Evolutionary conservation across 1,139 yeast genomes (phyloP).

Genomic region (Ashbya aceris): DNA sequence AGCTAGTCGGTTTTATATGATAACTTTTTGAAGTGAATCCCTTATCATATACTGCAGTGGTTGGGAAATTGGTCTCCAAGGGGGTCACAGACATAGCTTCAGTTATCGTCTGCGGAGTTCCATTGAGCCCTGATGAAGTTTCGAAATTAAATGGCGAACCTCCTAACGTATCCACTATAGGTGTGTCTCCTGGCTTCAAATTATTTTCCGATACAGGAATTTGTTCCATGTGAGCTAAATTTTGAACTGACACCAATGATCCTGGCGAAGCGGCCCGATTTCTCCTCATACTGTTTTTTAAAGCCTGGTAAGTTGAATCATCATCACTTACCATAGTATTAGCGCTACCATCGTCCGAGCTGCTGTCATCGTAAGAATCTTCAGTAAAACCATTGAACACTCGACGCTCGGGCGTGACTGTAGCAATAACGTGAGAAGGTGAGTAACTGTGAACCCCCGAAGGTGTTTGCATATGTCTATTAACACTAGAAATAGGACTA

Average conservation of each 20-base stretch:
- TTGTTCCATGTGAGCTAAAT: too few species aligned
- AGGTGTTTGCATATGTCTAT: background rate
- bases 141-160: background rate
- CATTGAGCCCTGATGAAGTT: background rate
- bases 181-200: too few species aligned
- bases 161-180: background rate
- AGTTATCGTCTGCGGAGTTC: background rate
- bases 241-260: background rate
- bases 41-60: too few species aligned
- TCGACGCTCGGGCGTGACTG: background rate
- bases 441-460: background rate
- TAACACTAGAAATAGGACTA: background rate
- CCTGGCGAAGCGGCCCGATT: slow-evolving; percentile 4
- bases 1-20: too few species aligned
- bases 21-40: too few species aligned
- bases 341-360: slow-evolving; percentile 6
- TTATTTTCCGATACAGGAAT: too few species aligned
- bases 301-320: slow-evolving; percentile 11
- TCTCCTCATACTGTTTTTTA: slow-evolving; percentile 10
- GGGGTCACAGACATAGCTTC: too few species aligned
- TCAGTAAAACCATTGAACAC: background rate
- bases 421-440: background rate
- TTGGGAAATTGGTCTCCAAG: too few species aligned
- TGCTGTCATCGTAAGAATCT: slow-evolving; percentile 4
- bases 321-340: slow-evolving; percentile 9